A percentile compares a stretch with the other conserved stretches of the same genome.
These are phyloP conservation scores for Sugiyamaella qingdaonensis DNA, from an alignment of 805 yeast genomes.

Conservation along the genomic window DNA sequence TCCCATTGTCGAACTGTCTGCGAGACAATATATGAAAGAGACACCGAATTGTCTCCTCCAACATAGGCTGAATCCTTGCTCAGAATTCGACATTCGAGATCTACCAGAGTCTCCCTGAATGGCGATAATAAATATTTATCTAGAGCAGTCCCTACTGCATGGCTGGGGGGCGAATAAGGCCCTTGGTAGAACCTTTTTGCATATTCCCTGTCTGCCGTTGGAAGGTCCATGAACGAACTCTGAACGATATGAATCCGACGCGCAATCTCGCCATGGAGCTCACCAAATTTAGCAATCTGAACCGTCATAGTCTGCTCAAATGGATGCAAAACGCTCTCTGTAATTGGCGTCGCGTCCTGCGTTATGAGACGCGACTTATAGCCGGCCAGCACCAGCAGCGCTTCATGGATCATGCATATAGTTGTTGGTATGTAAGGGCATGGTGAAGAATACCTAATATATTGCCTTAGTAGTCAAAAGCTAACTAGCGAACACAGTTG, in stretches of 20 bases:
- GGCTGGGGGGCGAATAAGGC: constrained; percentile 12
- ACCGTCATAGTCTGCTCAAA: constrained; percentile 18
- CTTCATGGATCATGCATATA: constrained; percentile 23
- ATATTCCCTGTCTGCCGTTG: background rate
- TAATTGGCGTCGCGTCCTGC: background rate
- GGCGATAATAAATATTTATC: constrained; percentile 9
- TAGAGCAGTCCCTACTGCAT: constrained; percentile 12
- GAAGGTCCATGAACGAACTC: constrained; percentile 8
- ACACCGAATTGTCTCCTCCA: constrained; percentile 16
- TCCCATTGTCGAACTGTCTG: constrained; percentile 21
- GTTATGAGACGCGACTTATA: constrained; percentile 14
- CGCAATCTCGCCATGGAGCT: constrained; percentile 13
- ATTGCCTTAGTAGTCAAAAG: no score
- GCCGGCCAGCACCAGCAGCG: constrained; percentile 24
- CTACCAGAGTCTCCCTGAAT: constrained; percentile 13
- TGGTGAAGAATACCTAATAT: no score
- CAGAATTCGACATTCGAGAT: constrained; percentile 18
- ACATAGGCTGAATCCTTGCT: constrained; percentile 17
- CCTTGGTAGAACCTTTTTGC: constrained; percentile 7
- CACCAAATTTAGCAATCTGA: constrained; percentile 20
- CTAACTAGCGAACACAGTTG: no score
- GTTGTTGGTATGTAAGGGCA: background rate
- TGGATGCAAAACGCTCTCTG: constrained; percentile 16
- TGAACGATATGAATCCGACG: constrained; percentile 8
- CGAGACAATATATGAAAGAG: constrained; percentile 16